Evolutionary conservation across 805 yeast genomes (phyloP).

Genomic region (Torulaspora franciscae): DNA sequence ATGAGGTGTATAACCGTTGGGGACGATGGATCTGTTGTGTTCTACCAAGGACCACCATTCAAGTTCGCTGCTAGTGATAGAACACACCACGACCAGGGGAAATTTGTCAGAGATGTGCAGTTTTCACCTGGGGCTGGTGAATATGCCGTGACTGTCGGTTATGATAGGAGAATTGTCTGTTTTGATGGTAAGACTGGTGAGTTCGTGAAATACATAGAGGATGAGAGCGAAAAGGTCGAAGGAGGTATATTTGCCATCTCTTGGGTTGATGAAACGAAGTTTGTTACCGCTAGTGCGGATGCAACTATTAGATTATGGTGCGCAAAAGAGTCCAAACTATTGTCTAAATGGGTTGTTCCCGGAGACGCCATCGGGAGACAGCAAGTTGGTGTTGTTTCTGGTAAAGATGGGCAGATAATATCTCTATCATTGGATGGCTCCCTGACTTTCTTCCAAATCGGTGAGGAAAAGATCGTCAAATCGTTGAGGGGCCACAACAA

Average conservation of each 20-base stretch:
- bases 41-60: slow-evolving; percentile 90
- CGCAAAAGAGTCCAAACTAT: slow-evolving; percentile 40
- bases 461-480: slow-evolving; percentile 31
- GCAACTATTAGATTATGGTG: slow-evolving; percentile 64
- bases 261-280: slow-evolving; percentile 52
- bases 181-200: slow-evolving; percentile 91
- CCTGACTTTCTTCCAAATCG: slow-evolving; percentile 51
- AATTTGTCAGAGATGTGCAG: slow-evolving; percentile 73
- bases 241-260: slow-evolving; percentile 79
- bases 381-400: slow-evolving; percentile 67
- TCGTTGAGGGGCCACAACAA: slow-evolving; percentile 75
- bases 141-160: slow-evolving; percentile 68
- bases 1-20: slow-evolving; percentile 89
- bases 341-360: slow-evolving; percentile 47
- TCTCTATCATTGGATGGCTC: slow-evolving; percentile 71
- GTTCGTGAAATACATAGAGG: slow-evolving; percentile 45
- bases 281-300: slow-evolving; percentile 85
- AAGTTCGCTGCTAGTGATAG: slow-evolving; percentile 71
- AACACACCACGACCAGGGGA: slow-evolving; percentile 58
- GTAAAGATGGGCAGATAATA: slow-evolving; percentile 52
- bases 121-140: slow-evolving; percentile 74
- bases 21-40: slow-evolving; percentile 81
- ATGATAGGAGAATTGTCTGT: slow-evolving; percentile 69
- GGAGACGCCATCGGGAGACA: slow-evolving; percentile 54
- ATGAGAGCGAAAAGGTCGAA: slow-evolving; percentile 45